A percentile compares a stretch with the other conserved stretches of the same genome.
phyloP scores from a whole-genome alignment of 805 yeast species.

The Candida sonorensis region DNA sequence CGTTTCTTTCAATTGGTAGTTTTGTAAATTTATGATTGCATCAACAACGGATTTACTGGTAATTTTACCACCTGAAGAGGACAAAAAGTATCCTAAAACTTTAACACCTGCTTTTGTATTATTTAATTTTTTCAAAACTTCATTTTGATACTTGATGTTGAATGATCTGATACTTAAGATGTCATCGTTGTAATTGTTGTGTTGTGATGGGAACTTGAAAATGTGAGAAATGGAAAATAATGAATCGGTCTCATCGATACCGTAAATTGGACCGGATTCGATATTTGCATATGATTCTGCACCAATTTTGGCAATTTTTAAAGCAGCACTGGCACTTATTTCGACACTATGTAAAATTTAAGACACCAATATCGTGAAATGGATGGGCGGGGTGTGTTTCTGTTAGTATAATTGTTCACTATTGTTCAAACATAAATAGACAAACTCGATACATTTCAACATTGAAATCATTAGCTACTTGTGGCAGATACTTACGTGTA shows the following conservation, averaged over 20 bases:
- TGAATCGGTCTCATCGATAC: slow-evolving; percentile 45
- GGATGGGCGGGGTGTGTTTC: too few relatives aligned
- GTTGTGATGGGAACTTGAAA: slow-evolving; percentile 53
- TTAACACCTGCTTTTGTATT: slow-evolving; percentile 61
- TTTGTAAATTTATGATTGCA: slow-evolving; percentile 57
- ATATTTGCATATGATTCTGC: slow-evolving; percentile 55
- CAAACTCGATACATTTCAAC: too few relatives aligned
- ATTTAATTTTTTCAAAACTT: slow-evolving; percentile 54
- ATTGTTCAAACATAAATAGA: too few relatives aligned
- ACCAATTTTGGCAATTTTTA: slow-evolving; percentile 61
- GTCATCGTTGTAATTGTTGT: slow-evolving; percentile 36
- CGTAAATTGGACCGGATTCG: slow-evolving; percentile 66
- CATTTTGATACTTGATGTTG: slow-evolving; percentile 63
- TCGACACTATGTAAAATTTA: slow-evolving; percentile 25
- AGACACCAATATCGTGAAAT: too few relatives aligned
- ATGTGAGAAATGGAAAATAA: slow-evolving; percentile 51
- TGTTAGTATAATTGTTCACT: too few relatives aligned
- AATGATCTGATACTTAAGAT: slow-evolving; percentile 44
- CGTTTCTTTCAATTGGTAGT: slow-evolving; percentile 19
- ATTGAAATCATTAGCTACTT: too few relatives aligned
- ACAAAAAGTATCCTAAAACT: slow-evolving; percentile 77
- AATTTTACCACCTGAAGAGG: slow-evolving; percentile 62
- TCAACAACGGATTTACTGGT: slow-evolving; percentile 63
- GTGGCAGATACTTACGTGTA: too few relatives aligned
- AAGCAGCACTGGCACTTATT: slow-evolving; percentile 46